Conservation (phyloP, 2,329 filamentous ascomycete genomes). For the Aspergillus fumigatus region DNA sequence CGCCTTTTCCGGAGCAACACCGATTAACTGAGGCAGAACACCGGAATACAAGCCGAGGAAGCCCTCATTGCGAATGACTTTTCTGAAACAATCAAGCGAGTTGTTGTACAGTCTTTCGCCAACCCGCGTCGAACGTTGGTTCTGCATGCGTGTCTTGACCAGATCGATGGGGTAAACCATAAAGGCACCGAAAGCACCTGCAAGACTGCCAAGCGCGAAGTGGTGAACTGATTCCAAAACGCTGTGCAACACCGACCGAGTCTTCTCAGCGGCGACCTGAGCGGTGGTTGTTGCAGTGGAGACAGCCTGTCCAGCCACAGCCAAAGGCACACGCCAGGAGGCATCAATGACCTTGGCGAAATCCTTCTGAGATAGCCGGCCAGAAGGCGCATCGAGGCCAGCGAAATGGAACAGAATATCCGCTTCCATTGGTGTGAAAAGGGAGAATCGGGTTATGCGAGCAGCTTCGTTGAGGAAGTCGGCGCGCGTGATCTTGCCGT, state of each 20-base stretch:
- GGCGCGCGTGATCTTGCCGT: slow-evolving; percentile 88
- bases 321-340: slow-evolving; percentile 71
- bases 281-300: slow-evolving; percentile 40
- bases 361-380: slow-evolving; percentile 73
- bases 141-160: slow-evolving; percentile 98
- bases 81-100: slow-evolving; percentile 89
- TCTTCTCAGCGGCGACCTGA: slow-evolving; percentile 52
- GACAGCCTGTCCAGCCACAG: slow-evolving; percentile 47
- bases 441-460: slow-evolving; percentile 83
- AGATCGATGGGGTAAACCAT: slow-evolving; percentile 99
- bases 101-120: slow-evolving; percentile 94
- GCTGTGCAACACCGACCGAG: slow-evolving; percentile 57
- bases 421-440: slow-evolving; percentile 97
- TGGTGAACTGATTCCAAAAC: slow-evolving; percentile 78
- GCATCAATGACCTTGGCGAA: slow-evolving; percentile 95
- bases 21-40: slow-evolving; percentile 89
- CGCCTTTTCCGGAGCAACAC: slow-evolving; percentile 97
- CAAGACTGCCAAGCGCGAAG: slow-evolving; percentile 82
- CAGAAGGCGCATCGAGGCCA: slow-evolving; percentile 82
- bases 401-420: slow-evolving; percentile 99
- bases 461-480: slow-evolving; percentile 95
- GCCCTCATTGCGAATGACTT: slow-evolving; percentile 90
- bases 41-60: slow-evolving; percentile 87
- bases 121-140: slow-evolving; percentile 77
- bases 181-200: slow-evolving; percentile 95